Evolutionary conservation across 345 rosid genomes (phyloP).

Genomic region (Gossypium ekmanianum): DNA sequence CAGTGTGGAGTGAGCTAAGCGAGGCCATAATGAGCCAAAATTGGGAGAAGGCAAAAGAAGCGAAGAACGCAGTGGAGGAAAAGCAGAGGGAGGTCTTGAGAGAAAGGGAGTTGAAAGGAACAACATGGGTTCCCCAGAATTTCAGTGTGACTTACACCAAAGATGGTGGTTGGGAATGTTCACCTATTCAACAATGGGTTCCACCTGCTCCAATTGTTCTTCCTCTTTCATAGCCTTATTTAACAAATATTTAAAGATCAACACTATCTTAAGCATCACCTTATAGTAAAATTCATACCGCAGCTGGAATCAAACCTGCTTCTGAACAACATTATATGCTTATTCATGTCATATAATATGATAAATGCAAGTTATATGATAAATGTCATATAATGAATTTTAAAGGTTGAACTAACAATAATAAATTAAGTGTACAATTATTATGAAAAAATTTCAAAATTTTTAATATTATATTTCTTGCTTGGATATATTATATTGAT

Average conservation of each 20-base stretch:
- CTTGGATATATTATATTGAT: too few species aligned
- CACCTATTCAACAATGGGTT: slow-evolving; percentile 44
- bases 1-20: slow-evolving; percentile 72
- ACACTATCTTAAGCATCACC: neutral
- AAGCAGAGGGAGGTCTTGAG: slow-evolving; percentile 51
- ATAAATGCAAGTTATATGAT: neutral
- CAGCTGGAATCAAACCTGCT: neutral
- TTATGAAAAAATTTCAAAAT: too few species aligned
- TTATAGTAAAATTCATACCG: neutral
- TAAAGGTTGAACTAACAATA: neutral
- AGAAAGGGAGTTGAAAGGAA: slow-evolving; percentile 41
- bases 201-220: slow-evolving; percentile 64
- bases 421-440: too few species aligned
- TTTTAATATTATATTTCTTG: too few species aligned
- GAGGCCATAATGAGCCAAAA: slow-evolving; percentile 48
- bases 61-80: slow-evolving; percentile 61
- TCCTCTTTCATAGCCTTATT: slow-evolving; percentile 20
- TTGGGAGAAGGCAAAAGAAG: slow-evolving; percentile 73
- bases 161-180: slow-evolving; percentile 61
- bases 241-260: neutral
- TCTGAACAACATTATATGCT: neutral
- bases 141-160: slow-evolving; percentile 40
- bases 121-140: slow-evolving; percentile 66
- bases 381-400: too few species aligned
- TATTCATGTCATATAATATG: neutral